A percentile compares a stretch with the other conserved stretches of the same genome.
Evolutionary conservation across 345 rosid genomes (phyloP).

Genomic region (Zanthoxylum bungeanum): DNA sequence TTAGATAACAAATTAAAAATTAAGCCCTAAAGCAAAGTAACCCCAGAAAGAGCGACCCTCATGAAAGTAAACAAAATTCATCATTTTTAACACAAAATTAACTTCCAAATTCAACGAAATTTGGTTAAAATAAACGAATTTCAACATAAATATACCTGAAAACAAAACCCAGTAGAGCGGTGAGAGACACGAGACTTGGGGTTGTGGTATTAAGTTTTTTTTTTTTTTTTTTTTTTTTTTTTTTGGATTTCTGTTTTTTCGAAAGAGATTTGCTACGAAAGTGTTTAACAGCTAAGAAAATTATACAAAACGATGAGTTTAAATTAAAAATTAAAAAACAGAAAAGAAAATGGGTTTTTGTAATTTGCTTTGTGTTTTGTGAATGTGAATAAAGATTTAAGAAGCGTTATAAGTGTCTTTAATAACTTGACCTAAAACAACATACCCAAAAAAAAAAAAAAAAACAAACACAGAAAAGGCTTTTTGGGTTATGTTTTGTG

Average conservation of each 20-base stretch:
- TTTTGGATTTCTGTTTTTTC: too few species aligned
- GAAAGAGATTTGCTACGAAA: neutral
- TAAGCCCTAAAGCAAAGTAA: slow-evolving; percentile 8
- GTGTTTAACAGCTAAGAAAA: slow-evolving; percentile 15
- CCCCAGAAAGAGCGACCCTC: slow-evolving; percentile 1
- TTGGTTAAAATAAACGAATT: neutral
- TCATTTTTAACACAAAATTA: slow-evolving; percentile 17
- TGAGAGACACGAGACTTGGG: slow-evolving; percentile 17
- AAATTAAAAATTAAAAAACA: too few species aligned
- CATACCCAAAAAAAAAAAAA: too few species aligned
- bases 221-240: too few species aligned
- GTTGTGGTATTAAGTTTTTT: slow-evolving; percentile 5
- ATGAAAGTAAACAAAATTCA: neutral
- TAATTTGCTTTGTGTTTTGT: too few species aligned
- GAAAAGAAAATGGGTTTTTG: too few species aligned
- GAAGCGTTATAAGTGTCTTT: too few species aligned
- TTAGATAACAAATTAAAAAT: neutral
- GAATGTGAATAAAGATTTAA: too few species aligned
- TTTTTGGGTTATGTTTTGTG: too few species aligned
- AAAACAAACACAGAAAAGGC: too few species aligned
- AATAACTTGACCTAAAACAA: too few species aligned
- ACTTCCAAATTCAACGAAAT: slow-evolving; percentile 17
- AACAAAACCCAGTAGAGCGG: slow-evolving; percentile 21
- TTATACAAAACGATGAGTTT: slow-evolving; percentile 9
- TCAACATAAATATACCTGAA: slow-evolving; percentile 23